Evolutionary conservation across 2,329 filamentous ascomycete genomes (phyloP).

Genomic region (Aspergillus candidus): DNA sequence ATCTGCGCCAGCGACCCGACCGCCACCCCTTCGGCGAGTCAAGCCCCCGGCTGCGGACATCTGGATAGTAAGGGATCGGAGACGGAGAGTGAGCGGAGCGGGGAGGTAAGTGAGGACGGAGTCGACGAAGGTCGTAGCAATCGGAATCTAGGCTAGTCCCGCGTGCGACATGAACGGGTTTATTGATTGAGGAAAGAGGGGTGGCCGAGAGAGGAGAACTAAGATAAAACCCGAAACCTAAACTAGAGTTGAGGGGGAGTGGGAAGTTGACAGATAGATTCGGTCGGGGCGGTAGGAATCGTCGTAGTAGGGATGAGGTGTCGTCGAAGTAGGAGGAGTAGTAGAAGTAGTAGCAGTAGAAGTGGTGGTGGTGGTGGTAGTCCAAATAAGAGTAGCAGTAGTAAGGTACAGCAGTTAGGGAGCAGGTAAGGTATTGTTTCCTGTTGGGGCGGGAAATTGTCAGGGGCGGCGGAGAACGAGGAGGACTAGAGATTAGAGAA

Average conservation of each 20-base stretch:
- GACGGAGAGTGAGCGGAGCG: conserved; percentile 10
- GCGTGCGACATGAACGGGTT: conserved; percentile 11
- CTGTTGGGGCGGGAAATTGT: conserved; percentile 16
- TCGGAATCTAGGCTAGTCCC: conserved; percentile 12
- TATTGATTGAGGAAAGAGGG: conserved; percentile 1
- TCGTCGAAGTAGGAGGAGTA: not conserved
- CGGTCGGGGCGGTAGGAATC: too few relatives aligned
- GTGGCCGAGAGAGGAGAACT: conserved; percentile 3
- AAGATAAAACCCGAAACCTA: conserved; percentile 8
- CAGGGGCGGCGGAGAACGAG: conserved; percentile 14
- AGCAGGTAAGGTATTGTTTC: not conserved
- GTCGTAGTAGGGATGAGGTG: too few relatives aligned
- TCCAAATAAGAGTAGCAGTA: not conserved
- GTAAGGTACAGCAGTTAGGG: not conserved
- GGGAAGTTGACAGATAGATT: too few relatives aligned
- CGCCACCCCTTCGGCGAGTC: conserved; percentile 63
- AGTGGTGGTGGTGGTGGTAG: not conserved
- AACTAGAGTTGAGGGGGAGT: too few relatives aligned
- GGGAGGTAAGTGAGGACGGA: conserved; percentile 10
- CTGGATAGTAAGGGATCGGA: conserved; percentile 20
- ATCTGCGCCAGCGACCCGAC: conserved; percentile 52
- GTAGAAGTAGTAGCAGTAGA: not conserved
- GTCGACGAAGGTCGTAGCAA: conserved; percentile 7
- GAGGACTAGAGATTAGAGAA: conserved; percentile 1
- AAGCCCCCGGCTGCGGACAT: conserved; percentile 67